Evolutionary conservation across 257 asterid genomes (phyloP).

Genomic region (Cinchona pubescens): DNA sequence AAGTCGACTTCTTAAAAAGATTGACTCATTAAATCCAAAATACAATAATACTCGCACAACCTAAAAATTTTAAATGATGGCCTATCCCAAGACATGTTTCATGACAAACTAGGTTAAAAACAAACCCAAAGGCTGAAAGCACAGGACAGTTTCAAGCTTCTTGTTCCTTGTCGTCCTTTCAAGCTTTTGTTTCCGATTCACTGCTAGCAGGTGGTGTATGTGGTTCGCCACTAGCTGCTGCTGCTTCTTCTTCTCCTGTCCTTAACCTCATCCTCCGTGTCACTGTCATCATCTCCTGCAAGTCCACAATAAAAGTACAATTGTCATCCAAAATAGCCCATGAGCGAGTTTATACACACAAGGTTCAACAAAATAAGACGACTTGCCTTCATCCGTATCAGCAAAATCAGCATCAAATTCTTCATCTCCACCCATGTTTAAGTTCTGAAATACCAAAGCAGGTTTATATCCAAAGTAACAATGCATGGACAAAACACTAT

Average conservation of each 20-base stretch:
- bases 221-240: not conserved
- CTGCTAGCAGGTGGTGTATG: not conserved
- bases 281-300: conserved; percentile 29
- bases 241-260: conserved; percentile 17
- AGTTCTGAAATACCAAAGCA: conserved; percentile 8
- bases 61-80: too few relatives aligned
- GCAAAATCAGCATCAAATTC: conserved; percentile 15
- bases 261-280: conserved; percentile 19
- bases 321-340: not conserved
- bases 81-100: not conserved
- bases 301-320: not conserved
- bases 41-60: not conserved
- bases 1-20: not conserved
- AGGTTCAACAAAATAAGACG: not conserved
- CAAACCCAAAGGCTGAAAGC: not conserved
- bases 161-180: conserved; percentile 7
- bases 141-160: conserved; percentile 2
- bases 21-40: not conserved
- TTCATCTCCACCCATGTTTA: conserved; percentile 21
- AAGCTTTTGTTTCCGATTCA: conserved; percentile 17
- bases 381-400: conserved; percentile 26
- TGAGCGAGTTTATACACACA: too few relatives aligned
- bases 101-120: not conserved
- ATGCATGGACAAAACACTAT: not conserved
- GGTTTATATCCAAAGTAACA: not conserved